phyloP scores from a whole-genome alignment of 1,284 basidiomycete genomes.

The Phellinidium pouzarii region DNA sequence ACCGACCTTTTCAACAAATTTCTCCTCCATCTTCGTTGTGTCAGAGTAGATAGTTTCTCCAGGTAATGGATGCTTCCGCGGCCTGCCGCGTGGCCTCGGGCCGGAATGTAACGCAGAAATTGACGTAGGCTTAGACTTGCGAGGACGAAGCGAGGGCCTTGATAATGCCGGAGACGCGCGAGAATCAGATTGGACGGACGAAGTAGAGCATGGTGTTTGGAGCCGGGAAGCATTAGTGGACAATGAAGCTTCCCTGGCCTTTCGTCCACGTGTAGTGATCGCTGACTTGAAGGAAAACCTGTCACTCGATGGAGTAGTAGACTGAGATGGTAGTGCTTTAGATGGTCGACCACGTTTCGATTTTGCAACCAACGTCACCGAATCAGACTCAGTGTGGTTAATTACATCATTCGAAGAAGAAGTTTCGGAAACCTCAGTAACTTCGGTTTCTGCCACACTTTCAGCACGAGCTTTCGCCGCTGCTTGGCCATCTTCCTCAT shows the following conservation, averaged over 20 bases:
- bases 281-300: conserved; percentile 32
- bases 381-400: neutral
- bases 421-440: neutral
- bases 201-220: conserved; percentile 15
- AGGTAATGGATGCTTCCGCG: conserved; percentile 5
- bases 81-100: conserved; percentile 13
- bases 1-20: neutral
- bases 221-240: conserved; percentile 18
- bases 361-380: neutral
- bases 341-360: conserved; percentile 6
- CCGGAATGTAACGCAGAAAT: neutral
- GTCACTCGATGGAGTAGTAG: conserved; percentile 23
- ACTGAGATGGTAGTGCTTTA: conserved; percentile 15
- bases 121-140: neutral
- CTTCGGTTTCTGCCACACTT: neutral
- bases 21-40: neutral
- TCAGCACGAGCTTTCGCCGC: conserved; percentile 18
- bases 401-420: neutral
- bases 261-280: conserved; percentile 56
- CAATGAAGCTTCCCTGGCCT: conserved; percentile 31
- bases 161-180: neutral
- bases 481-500: conserved; percentile 42
- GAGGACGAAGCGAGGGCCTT: conserved; percentile 1
- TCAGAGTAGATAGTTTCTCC: neutral
- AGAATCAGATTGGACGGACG: neutral